Evolutionary conservation across 2,329 filamentous ascomycete genomes (phyloP).

Genomic region (Diplocarpon rosae): DNA sequence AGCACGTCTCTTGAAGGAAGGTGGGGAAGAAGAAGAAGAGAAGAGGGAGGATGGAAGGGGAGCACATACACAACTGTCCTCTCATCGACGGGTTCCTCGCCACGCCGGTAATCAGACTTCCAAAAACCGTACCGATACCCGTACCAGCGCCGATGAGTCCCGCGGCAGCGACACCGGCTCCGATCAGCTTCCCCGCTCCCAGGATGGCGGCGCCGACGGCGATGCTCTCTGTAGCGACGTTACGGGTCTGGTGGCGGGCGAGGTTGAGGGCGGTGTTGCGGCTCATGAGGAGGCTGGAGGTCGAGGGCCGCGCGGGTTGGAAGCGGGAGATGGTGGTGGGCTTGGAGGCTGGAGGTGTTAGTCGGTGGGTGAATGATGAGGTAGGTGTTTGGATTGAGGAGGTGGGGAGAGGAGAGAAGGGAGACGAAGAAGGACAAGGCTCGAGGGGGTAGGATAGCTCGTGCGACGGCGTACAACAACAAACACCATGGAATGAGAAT

Average conservation of each 20-base stretch:
- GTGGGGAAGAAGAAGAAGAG: too few relatives aligned
- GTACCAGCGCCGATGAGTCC: conserved; percentile 25
- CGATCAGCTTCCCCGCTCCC: conserved; percentile 21
- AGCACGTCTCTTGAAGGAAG: too few relatives aligned
- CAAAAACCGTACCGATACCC: conserved; percentile 43
- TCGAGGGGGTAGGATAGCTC: too few relatives aligned
- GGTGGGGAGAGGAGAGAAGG: too few relatives aligned
- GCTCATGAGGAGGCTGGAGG: conserved; percentile 19
- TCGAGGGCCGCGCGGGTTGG: conserved; percentile 12
- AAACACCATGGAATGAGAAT: too few relatives aligned
- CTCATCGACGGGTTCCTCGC: conserved; percentile 44
- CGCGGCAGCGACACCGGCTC: conserved; percentile 21
- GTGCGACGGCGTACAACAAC: too few relatives aligned
- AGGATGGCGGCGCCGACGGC: conserved; percentile 20
- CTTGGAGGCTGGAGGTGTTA: conserved; percentile 11
- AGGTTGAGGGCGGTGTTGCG: conserved; percentile 17
- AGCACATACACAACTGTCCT: conserved; percentile 35
- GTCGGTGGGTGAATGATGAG: not conserved
- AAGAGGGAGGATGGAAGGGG: too few relatives aligned
- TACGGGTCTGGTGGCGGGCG: conserved; percentile 18
- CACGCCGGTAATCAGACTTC: conserved; percentile 41
- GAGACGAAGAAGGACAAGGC: too few relatives aligned
- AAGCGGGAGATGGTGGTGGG: conserved; percentile 19
- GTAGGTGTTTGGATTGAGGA: too few relatives aligned
- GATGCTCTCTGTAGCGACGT: conserved; percentile 20